phyloP scores from a whole-genome alignment of 345 rosid genomes.

The Populus simonii region DNA sequence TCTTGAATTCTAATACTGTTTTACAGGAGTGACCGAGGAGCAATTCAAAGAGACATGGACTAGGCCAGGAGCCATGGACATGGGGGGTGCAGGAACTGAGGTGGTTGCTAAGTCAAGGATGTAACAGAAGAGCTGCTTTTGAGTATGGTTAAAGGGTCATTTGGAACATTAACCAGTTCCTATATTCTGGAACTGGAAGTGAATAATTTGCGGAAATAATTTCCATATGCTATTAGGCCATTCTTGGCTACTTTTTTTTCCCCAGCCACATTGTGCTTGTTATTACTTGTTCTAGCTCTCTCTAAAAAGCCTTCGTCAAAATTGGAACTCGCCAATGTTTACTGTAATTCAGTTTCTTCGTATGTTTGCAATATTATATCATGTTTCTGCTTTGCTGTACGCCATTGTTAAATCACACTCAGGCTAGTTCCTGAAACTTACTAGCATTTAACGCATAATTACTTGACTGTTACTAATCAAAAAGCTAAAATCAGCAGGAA shows the following conservation, averaged over 20 bases:
- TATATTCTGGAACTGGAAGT: constrained; percentile 21
- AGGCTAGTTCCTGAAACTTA: neutral
- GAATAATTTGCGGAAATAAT: constrained; percentile 34
- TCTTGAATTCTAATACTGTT: neutral
- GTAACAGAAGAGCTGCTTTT: constrained; percentile 32
- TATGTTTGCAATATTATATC: neutral
- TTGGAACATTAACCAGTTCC: constrained; percentile 23
- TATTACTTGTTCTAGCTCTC: neutral
- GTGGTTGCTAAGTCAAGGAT: constrained; percentile 80
- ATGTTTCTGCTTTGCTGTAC: neutral
- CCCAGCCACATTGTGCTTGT: constrained; percentile 9
- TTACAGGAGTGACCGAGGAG: constrained; percentile 88
- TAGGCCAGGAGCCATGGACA: constrained; percentile 49
- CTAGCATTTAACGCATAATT: too few species aligned
- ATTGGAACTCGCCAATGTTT: neutral
- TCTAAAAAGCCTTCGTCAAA: neutral
- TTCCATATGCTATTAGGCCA: constrained; percentile 12
- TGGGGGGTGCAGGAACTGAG: constrained; percentile 41
- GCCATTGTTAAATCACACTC: neutral
- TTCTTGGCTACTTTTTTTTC: constrained; percentile 2
- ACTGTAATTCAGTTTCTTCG: neutral
- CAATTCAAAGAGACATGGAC: constrained; percentile 94
- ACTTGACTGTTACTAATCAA: too few species aligned
- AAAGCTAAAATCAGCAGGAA: too few species aligned
- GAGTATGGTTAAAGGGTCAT: neutral